Base-by-base conservation (phyloP, 2,329 filamentous ascomycete species). In the Colletotrichum phormii region DNA sequence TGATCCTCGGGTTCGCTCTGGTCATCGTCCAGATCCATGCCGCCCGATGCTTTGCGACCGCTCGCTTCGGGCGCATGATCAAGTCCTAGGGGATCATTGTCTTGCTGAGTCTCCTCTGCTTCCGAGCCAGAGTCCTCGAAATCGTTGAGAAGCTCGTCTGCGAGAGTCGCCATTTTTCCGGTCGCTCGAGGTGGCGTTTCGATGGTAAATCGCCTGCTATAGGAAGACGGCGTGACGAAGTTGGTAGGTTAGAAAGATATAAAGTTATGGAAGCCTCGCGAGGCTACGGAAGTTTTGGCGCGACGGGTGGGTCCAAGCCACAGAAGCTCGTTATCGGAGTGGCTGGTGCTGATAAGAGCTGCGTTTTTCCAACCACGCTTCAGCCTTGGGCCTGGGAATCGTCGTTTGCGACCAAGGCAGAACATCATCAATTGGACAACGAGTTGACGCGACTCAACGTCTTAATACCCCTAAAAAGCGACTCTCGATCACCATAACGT, bases 81-180 rank as follows among this genome's bases (percentile, higher is more conserved):
- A 65, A 84, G 81, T 65, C 84, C 84, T 75, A 87, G 83, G 33
- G 84, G 79, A 37, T 79, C 81, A 74, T 86, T 85, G 64, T 88
- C 85, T 70, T 89, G 86, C 59, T 88, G 86, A 37, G 90, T 86
- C 46, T 90, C 90, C 74, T 92, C 92, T 49, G 89, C 90, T 77
- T 97, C 94, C 64, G 94, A 94, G 64, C 92, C 95, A 6, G 92
- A 94, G 79, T 97, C 94, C 78, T 95, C 95, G 75, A 97, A 97
- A 81, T 97, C 95, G 79, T 97, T 94, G 77, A 98, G 88, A 12
- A 99, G 89, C 81, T 98, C 96, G 79, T 98, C 95, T 75, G 94
- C 96, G 75, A 97, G 89, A 57, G 95, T 97, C 81, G 96, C 95
- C 95, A 98, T 97, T 64, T 74, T 82, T 79, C 59, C 31, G 9